A percentile compares a stretch with the other conserved stretches of the same genome.
Conservation (phyloP, 345 rosid genomes). For the Eutrema japonicum region DNA sequence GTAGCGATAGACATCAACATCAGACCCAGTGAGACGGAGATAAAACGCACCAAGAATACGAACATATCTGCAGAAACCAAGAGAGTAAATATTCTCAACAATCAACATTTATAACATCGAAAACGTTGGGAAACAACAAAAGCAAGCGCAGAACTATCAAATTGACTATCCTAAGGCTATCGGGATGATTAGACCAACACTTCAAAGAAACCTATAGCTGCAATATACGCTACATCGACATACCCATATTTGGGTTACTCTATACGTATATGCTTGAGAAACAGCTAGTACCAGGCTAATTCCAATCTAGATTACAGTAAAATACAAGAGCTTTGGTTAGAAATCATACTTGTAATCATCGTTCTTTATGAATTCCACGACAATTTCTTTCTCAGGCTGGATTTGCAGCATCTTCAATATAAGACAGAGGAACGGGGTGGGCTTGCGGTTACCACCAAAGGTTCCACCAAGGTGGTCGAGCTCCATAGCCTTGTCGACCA, state of each 20-base stretch:
- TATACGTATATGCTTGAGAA: background rate
- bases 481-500: slow-evolving; percentile 93
- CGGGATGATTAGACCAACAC: slow-evolving; percentile 12
- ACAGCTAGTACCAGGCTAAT: slow-evolving; percentile 6
- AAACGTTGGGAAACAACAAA: background rate
- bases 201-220: slow-evolving; percentile 13
- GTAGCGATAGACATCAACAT: slow-evolving; percentile 77
- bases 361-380: slow-evolving; percentile 87
- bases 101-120: slow-evolving; percentile 5
- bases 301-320: background rate
- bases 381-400: slow-evolving; percentile 92
- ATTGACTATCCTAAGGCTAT: background rate
- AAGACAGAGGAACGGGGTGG: slow-evolving; percentile 83
- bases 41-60: slow-evolving; percentile 91
- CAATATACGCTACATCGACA: background rate
- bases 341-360: slow-evolving; percentile 81
- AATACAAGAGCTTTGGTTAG: background rate
- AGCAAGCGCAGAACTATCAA: background rate
- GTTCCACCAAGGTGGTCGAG: slow-evolving; percentile 90
- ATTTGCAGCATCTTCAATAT: slow-evolving; percentile 92
- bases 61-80: slow-evolving; percentile 60
- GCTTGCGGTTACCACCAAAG: slow-evolving; percentile 81
- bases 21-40: slow-evolving; percentile 81
- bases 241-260: background rate
- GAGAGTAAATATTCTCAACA: slow-evolving; percentile 1